These are phyloP conservation scores for Mortierella sp. DNA, from an alignment of 371 early-diverging fungal genomes.

Conservation along the genomic window DNA sequence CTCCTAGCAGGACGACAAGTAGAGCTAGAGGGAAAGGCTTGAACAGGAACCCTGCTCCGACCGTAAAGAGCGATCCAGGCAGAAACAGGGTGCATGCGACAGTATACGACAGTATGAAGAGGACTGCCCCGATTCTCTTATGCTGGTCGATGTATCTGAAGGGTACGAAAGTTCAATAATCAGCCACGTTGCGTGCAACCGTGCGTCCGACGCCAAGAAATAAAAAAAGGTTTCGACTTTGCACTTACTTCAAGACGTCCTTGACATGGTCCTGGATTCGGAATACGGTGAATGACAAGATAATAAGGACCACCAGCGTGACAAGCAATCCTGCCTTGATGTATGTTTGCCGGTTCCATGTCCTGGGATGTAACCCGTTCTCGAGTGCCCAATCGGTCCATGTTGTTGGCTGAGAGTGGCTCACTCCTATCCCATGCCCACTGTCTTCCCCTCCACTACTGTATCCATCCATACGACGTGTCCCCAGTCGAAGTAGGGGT, in stretches of 20 bases:
- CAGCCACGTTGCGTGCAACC: not conserved
- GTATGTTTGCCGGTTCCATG: slow-evolving; percentile 33
- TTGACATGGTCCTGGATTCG: slow-evolving; percentile 55
- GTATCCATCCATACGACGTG: too few relatives aligned
- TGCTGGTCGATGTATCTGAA: slow-evolving; percentile 50
- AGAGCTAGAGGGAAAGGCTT: slow-evolving; percentile 52
- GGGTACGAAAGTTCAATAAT: too few relatives aligned
- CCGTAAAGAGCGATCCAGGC: slow-evolving; percentile 52
- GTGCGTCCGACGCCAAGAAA: not conserved
- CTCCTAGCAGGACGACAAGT: slow-evolving; percentile 43
- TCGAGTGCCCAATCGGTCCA: slow-evolving; percentile 29
- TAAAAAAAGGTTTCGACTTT: slow-evolving; percentile 4
- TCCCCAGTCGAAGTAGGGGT: too few relatives aligned
- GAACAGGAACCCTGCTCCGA: slow-evolving; percentile 55
- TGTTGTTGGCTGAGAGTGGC: slow-evolving; percentile 15
- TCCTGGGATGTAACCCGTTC: slow-evolving; percentile 30
- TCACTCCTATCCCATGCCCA: not conserved
- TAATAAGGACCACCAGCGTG: slow-evolving; percentile 21
- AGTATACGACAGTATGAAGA: slow-evolving; percentile 44
- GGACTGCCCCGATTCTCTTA: slow-evolving; percentile 40
- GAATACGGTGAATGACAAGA: slow-evolving; percentile 47
- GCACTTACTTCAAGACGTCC: slow-evolving; percentile 38
- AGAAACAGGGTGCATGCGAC: slow-evolving; percentile 49
- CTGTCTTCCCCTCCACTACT: too few relatives aligned
- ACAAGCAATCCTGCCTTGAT: slow-evolving; percentile 25